Evolutionary conservation across 495 filamentous ascomycete genomes (phyloP), one percentile per base, ranked within the genome.

Genomic region (Copromyces sp.): DNA sequence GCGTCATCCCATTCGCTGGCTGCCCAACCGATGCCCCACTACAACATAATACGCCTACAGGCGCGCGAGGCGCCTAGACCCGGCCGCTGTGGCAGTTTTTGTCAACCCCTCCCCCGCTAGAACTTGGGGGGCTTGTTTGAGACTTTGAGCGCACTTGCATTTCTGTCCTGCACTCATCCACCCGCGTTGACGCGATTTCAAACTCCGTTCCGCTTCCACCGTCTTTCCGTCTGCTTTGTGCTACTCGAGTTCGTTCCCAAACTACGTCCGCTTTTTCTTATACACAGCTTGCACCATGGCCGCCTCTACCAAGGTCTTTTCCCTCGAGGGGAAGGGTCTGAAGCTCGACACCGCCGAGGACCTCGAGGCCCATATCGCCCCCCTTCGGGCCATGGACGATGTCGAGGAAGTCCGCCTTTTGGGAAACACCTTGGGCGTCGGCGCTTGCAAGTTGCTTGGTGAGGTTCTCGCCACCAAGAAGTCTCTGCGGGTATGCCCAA

Each of bases 401-500:
- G 90, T 95, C 69, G 93, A 95, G 77, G 92, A 97, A 76, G 88
- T 98, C 69, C 89, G 88, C 72, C 83, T 99, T 38, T 86, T 90
- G 39, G 95, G 95, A 68, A 98, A 98, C 84, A 98, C 96, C 8
- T 83, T 98, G 35, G 95, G 95, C 70, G 88, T 97, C 72, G 91
- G 91, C 37, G 95, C 96, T 47, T 94, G 90, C 78, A 89, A 93
- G 78, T 88, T 92, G 47, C 87, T 98, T 35, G 94, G 92, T 71
- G 87, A 91, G 70, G 89, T 93, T 68, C 87, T 98, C 47, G 84
- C 89, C 74, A 90, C 90, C 39, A 94, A 97, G 81, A 93, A 91
- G 82, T 89, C 86, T 73, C 87, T 99, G 14, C 86, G 88, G 81
- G 90, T 92, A 83, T 71, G 83, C 78, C 69, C 17, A 9, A 20